Evolutionary conservation across 257 asterid species (phyloP).

Genomic region (Capsicum rhomboideum): DNA sequence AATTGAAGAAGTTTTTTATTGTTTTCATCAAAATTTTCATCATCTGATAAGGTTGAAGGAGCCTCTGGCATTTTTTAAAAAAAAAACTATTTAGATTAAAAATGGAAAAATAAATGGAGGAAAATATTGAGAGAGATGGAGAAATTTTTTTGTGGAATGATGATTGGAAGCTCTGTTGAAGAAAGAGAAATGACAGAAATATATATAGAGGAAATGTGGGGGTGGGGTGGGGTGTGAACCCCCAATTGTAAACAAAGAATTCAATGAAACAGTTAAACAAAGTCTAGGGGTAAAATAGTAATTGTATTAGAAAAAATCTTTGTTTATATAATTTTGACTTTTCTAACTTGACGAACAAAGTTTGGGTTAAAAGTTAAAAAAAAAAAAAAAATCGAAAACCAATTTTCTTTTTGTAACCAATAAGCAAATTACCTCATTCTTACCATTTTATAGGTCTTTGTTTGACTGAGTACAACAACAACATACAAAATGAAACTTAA

Average conservation of each 20-base stretch:
- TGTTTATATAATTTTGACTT: not conserved
- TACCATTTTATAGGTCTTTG: too few species aligned
- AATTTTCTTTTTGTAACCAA: too few species aligned
- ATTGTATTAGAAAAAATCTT: not conserved
- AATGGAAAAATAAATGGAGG: not conserved
- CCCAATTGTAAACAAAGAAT: not conserved
- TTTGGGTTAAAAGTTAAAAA: not conserved
- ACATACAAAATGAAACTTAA: too few species aligned
- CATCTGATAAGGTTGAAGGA: not conserved
- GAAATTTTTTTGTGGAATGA: not conserved
- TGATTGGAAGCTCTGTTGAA: constrained; percentile 2
- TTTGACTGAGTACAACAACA: too few species aligned
- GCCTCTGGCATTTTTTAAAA: not conserved
- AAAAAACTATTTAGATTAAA: not conserved
- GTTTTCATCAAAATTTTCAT: not conserved
- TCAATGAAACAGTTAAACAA: not conserved
- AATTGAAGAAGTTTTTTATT: not conserved
- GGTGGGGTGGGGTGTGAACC: not conserved
- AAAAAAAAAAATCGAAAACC: too few species aligned
- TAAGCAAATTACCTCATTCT: too few species aligned
- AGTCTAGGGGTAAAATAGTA: not conserved
- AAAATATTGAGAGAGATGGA: not conserved
- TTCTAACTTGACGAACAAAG: not conserved
- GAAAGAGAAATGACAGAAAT: not conserved
- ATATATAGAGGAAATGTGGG: not conserved